These are phyloP conservation scores for Meredithiella fracta DNA, from an alignment of 2,329 filamentous ascomycete species.

Conservation along the genomic window DNA sequence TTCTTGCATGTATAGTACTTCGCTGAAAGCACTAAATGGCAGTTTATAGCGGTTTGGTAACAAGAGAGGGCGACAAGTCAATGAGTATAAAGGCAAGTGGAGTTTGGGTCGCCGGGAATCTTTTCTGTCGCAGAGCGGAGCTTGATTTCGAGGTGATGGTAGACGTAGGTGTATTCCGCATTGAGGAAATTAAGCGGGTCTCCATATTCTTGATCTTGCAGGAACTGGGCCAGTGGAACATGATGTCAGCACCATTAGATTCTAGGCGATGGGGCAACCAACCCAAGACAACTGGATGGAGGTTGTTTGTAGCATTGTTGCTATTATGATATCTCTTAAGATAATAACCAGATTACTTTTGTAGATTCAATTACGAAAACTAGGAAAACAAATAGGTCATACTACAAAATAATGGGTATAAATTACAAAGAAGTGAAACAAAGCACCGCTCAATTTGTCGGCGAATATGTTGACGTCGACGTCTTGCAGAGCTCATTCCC, in stretches of 20 bases:
- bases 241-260: constrained; percentile 1
- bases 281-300: neutral
- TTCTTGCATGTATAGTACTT: too few relatives aligned
- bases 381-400: neutral
- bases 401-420: neutral
- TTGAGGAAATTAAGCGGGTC: neutral
- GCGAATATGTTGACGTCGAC: neutral
- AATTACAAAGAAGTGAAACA: neutral
- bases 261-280: neutral
- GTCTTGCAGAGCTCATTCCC: constrained; percentile 9
- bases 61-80: too few relatives aligned
- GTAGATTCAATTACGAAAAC: too few relatives aligned
- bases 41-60: too few relatives aligned
- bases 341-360: too few relatives aligned
- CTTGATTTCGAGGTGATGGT: neutral
- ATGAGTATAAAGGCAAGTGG: too few relatives aligned
- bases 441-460: neutral
- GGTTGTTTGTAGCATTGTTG: too few relatives aligned
- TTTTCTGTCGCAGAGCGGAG: neutral
- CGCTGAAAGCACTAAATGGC: too few relatives aligned
- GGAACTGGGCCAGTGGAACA: too few relatives aligned
- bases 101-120: neutral
- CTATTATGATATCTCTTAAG: too few relatives aligned
- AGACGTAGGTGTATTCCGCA: neutral
- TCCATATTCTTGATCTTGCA: neutral